A percentile compares a stretch with the other conserved stretches of the same genome.
Conservation (phyloP, 2,329 filamentous ascomycete species). For the Fusarium tricinctum region DNA sequence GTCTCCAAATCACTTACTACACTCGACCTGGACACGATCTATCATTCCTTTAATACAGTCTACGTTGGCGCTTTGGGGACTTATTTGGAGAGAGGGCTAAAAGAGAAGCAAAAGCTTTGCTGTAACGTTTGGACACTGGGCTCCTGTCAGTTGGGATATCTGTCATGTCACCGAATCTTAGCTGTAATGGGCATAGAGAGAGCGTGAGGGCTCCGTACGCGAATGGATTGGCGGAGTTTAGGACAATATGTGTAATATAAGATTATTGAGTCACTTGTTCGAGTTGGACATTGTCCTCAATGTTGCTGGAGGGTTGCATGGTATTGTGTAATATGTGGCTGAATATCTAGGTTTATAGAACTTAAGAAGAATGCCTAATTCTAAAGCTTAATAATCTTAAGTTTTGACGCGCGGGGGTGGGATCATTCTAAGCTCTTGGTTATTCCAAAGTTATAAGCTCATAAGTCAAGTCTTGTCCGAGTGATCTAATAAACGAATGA, state of each 20-base stretch:
- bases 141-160: conserved; percentile 39
- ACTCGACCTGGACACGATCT: conserved; percentile 18
- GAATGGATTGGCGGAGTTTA: conserved; percentile 34
- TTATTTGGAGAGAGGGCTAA: conserved; percentile 33
- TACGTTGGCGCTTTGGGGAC: conserved; percentile 40
- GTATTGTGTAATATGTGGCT: too few relatives aligned
- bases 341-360: too few relatives aligned
- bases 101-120: conserved; percentile 45
- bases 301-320: neutral
- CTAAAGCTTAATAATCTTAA: too few relatives aligned
- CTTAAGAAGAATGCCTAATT: too few relatives aligned
- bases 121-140: conserved; percentile 52
- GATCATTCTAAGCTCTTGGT: neutral
- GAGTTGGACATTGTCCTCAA: neutral
- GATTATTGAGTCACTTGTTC: conserved; percentile 12
- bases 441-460: neutral
- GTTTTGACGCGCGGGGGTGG: neutral
- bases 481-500: neutral
- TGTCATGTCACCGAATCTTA: neutral
- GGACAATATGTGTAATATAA: conserved; percentile 28
- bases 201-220: conserved; percentile 24
- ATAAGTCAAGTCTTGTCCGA: neutral
- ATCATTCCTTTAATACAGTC: conserved; percentile 35
- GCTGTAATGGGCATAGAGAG: conserved; percentile 25
- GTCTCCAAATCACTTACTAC: conserved; percentile 8